Evolutionary conservation across 148 eudicot species (phyloP).

Genomic region (Bassia scoparia): DNA sequence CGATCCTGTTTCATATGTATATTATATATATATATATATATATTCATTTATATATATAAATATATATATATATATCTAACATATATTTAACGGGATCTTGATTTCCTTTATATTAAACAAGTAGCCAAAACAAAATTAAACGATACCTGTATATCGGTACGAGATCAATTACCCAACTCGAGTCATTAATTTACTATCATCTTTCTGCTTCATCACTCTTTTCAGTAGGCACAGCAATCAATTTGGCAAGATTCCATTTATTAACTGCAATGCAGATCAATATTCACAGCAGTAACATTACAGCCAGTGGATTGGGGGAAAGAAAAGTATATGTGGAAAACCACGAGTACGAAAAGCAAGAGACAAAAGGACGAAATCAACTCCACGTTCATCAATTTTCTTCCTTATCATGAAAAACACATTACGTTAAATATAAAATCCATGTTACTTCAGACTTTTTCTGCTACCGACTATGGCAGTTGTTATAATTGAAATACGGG

Average conservation of each 20-base stretch:
- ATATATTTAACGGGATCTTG: too few species aligned
- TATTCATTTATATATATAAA: too few species aligned
- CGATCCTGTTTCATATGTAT: too few species aligned
- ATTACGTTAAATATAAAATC: not conserved
- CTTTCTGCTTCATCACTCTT: slow-evolving; percentile 97
- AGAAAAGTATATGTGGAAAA: not conserved
- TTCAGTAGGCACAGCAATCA: slow-evolving; percentile 80
- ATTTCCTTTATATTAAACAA: not conserved
- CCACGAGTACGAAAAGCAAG: not conserved
- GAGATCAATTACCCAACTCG: not conserved
- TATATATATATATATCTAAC: too few species aligned
- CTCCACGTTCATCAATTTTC: not conserved
- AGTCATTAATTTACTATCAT: slow-evolving; percentile 52
- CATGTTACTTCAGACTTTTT: not conserved
- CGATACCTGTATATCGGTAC: too few species aligned
- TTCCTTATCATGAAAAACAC: not conserved
- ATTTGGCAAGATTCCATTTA: slow-evolving; percentile 82
- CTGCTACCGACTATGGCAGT: not conserved
- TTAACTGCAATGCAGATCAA: slow-evolving; percentile 48
- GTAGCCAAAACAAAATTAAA: not conserved
- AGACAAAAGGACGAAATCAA: not conserved
- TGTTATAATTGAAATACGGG: too few species aligned
- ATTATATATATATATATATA: too few species aligned
- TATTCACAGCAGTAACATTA: not conserved
- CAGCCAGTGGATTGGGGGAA: not conserved